These are phyloP conservation scores for Kwoniella sp. DNA, from an alignment of 768 basidiomycete species.

Conservation along the genomic window DNA sequence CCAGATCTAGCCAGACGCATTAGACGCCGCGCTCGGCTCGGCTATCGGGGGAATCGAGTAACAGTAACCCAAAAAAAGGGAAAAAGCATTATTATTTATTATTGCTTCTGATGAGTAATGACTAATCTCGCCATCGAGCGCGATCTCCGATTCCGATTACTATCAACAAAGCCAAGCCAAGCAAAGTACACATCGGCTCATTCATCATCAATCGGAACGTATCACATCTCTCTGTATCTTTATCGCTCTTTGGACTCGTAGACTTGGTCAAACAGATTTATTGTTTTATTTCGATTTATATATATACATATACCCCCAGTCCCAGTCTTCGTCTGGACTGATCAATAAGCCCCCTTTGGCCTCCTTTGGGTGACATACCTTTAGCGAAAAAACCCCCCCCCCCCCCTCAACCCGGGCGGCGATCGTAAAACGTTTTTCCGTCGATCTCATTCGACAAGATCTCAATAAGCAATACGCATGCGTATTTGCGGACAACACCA, in stretches of 20 bases:
- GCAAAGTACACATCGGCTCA: neutral
- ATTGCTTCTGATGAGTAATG: no score
- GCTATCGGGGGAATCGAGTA: neutral
- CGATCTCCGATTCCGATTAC: neutral
- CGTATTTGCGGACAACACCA: no score
- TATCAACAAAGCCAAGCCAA: neutral
- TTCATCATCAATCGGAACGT: neutral
- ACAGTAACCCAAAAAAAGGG: no score
- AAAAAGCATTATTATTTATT: neutral
- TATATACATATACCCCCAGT: no score
- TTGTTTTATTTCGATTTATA: neutral
- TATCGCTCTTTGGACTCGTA: neutral
- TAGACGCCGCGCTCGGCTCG: neutral
- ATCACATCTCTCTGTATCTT: neutral
- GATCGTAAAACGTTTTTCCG: neutral
- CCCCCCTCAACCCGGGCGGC: no score
- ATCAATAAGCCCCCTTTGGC: no score
- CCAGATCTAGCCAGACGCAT: no score
- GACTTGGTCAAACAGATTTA: no score
- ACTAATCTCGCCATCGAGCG: neutral
- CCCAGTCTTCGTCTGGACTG: no score
- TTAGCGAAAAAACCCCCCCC: no score
- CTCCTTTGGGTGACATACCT: no score
- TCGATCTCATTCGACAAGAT: slow-evolving; percentile 1
- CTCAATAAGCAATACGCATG: neutral